Evolutionary conservation across 169 alveolate genomes (phyloP).

Genomic region (Perkinsus chesapeaki): DNA sequence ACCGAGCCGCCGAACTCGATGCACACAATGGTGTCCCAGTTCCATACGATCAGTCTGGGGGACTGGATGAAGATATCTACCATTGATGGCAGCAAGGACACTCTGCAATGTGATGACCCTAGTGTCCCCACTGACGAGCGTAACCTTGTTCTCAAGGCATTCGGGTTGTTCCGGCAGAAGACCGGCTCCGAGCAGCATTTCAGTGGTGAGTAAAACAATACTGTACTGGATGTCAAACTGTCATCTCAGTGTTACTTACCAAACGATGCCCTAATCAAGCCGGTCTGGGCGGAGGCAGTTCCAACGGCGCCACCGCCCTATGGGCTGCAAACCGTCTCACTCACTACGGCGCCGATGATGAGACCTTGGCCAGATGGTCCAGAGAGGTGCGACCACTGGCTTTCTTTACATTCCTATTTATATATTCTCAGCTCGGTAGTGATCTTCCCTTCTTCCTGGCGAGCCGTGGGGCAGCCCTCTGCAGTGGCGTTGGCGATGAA

Average conservation of each 20-base stretch:
- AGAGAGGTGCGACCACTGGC: not conserved
- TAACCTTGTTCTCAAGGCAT: conserved; percentile 14
- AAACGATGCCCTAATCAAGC: conserved; percentile 15
- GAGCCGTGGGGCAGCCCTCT: conserved; percentile 9
- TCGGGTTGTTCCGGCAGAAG: conserved; percentile 12
- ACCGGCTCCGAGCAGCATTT: not conserved
- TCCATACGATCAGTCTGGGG: conserved; percentile 18
- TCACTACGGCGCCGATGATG: not conserved
- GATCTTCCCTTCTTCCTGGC: conserved; percentile 14
- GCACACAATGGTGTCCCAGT: conserved; percentile 17
- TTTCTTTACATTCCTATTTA: not conserved
- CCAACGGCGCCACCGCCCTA: conserved; percentile 23
- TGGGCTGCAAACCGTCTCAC: conserved; percentile 9
- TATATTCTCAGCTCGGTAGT: not conserved
- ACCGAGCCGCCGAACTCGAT: not conserved
- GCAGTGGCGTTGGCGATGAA: conserved; percentile 17
- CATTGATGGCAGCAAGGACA: conserved; percentile 1
- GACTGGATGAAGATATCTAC: conserved; percentile 3
- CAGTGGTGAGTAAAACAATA: not conserved
- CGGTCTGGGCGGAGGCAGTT: conserved; percentile 21
- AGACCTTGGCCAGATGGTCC: not conserved
- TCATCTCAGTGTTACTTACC: not conserved
- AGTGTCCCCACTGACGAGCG: conserved; percentile 15
- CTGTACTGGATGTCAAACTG: not conserved
- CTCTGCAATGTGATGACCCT: not conserved